These are phyloP conservation scores for Hypoxylon sp. DNA, from an alignment of 2,329 filamentous ascomycete species.

Conservation along the genomic window DNA sequence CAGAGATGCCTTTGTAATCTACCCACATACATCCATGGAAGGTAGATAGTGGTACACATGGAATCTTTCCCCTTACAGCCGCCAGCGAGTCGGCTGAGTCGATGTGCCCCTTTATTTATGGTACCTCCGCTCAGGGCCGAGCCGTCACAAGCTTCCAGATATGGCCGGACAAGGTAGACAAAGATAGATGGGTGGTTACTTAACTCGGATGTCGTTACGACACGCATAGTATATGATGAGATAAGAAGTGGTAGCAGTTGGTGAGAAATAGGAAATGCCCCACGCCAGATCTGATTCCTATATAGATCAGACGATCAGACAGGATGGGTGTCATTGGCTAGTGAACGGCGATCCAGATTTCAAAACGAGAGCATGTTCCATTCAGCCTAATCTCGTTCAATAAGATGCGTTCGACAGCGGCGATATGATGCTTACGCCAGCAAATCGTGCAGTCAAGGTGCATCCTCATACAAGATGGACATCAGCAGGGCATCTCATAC, in stretches of 20 bases:
- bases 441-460: conserved; percentile 15
- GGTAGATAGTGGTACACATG: conserved; percentile 6
- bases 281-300: conserved; percentile 43
- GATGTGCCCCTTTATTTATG: conserved; percentile 17
- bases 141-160: conserved; percentile 42
- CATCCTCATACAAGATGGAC: conserved; percentile 6
- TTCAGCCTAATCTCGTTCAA: conserved; percentile 42
- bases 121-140: conserved; percentile 28
- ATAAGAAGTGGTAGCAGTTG: conserved; percentile 32
- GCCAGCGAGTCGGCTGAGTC: conserved; percentile 28
- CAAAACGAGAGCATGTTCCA: conserved; percentile 21
- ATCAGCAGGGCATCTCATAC: conserved; percentile 3
- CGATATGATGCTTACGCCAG: conserved; percentile 15
- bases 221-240: conserved; percentile 26
- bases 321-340: conserved; percentile 40
- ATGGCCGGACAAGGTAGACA: conserved; percentile 26
- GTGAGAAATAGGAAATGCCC: conserved; percentile 39
- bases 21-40: conserved; percentile 11
- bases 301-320: conserved; percentile 44
- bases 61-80: conserved; percentile 19
- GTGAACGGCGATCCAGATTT: conserved; percentile 40
- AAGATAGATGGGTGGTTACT: conserved; percentile 37
- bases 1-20: conserved; percentile 17
- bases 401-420: conserved; percentile 23
- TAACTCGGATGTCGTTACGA: conserved; percentile 35